phyloP scores from a whole-genome alignment of 495 filamentous ascomycete species.

The Daldinia concentrica region DNA sequence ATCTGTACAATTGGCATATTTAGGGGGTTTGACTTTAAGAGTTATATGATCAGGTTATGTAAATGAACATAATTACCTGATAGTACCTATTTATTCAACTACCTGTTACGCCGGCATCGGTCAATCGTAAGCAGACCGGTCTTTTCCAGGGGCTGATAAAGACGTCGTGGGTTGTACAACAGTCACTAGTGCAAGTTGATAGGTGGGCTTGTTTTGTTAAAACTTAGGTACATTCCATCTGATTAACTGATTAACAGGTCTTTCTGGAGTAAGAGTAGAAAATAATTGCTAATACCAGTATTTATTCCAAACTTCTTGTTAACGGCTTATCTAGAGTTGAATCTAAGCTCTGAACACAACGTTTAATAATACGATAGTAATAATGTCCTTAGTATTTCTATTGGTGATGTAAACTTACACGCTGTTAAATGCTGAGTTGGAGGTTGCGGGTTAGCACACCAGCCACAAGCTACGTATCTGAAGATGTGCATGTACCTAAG shows the following conservation, averaged over 20 bases:
- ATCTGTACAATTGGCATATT: too few species aligned
- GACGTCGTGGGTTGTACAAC: not conserved
- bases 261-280: not conserved
- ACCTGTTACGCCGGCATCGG: not conserved
- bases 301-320: not conserved
- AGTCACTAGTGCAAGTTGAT: not conserved
- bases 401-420: too few species aligned
- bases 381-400: too few species aligned
- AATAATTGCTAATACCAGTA: not conserved
- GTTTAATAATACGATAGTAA: not conserved
- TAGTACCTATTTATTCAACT: too few species aligned
- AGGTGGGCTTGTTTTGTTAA: not conserved
- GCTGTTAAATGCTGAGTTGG: not conserved
- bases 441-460: not conserved
- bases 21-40: too few species aligned
- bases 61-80: too few species aligned
- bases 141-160: not conserved
- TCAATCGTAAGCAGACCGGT: not conserved
- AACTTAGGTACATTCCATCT: not conserved
- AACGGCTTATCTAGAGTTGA: too few species aligned
- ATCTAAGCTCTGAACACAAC: too few species aligned
- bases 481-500: not conserved
- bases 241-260: not conserved
- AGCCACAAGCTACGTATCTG: too few species aligned
- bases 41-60: too few species aligned